Base-by-base conservation (phyloP, 352 stramenopile species). In the Globisporangium barbulae region DNA sequence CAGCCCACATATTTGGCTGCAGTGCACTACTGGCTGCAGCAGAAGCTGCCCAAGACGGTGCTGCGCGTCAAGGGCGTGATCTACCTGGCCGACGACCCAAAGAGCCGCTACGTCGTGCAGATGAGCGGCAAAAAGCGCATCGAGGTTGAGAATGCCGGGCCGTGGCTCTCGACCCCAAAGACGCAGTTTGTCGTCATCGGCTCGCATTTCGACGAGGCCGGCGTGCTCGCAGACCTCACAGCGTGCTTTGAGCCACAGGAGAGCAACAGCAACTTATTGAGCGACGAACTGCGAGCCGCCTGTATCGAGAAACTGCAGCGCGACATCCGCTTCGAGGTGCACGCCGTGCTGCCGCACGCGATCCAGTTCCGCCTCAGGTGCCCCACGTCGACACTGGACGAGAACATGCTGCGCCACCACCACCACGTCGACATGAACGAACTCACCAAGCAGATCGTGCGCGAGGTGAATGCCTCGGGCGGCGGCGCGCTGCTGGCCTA, bases 341-440 rank as follows among this genome's bases (percentile, higher is more conserved):
- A 72, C 30, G 61, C 64, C 0, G 49, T 67, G 19, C 53, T 70
- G n/a, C 21, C 59, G n/a, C 54, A 74, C 33, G 60, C 66, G 35
- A 65, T 81, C 13, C 61, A 68, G 30, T 91, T 91, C 41, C 80
- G 79, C 1, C 67, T 91, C 3, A 64, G 53, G 25, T 88, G 81
- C 50, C 83, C 80, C 4, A 68, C 76, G 8, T 78, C 75, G 13
- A 71, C 73, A 8, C 65, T 89, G 39, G 71, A 88, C 59, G 77
- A 81, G 45, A 69, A 78, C 12, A 88, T 89, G 76, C 71, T 91
- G 64, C 80, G 79, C 21, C 83, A 91, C 56, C 80, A 85, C 54
- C 80, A 91, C 64, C 81, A 90, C 52, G 72, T 91, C 44, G 80
- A 91, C 56, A 85, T 85, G 74, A 83, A 91, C 59, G 81, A 88